Evolutionary conservation across 202 grass and related monocot species (phyloP), one percentile per base, ranked within the genome.

Genomic region (Cymbopogon flexuosus): DNA sequence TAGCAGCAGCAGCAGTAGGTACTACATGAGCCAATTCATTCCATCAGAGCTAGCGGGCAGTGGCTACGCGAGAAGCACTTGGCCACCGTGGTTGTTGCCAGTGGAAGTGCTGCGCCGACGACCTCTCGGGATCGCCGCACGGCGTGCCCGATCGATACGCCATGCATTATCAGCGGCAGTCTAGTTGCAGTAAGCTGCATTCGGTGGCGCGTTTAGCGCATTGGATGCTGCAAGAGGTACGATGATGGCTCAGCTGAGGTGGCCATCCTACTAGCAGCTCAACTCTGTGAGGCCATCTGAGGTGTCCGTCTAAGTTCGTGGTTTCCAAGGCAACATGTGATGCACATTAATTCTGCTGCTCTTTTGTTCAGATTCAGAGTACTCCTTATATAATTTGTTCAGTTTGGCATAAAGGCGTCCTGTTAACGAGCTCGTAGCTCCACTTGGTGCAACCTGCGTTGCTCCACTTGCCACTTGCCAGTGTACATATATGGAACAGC

Each of bases 341-440:
- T 3, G 62, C 62, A 37, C 62, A 65, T 58, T 58, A 0, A 4
- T 35, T n/a, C 11, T 47, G 13, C 13, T 47, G 2, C 31, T 39
- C 6, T 39, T 8, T 54, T 46, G 43, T 46, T 14, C 43, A 43
- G 42, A 43, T 43, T 11, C 0, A 8, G 6, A 39, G 6, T 39
- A 40, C 39, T 40, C 39, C 39, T 10, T 2, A 10, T 40, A 11
- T 45, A 45, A 13, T 45, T 23, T 3, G 10, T 16, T 36, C 16
- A 13, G 45, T 47, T 47, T 5, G 45, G 45, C 76, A 52, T 51
- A 84, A 80, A 88, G 81, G 76, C 54, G 13, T 10, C 51, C 69
- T 5, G 62, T 18, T 15, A 49, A 16, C 34, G 24, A 78, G 80
- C 39, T 10, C 47, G 46, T 68, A 54, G 47, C 73, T 82, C 73